A percentile compares a stretch with the other conserved stretches of the same genome.
phyloP scores from a whole-genome alignment of 2,329 filamentous ascomycete species.

The Lasiodiplodia theobromae region DNA sequence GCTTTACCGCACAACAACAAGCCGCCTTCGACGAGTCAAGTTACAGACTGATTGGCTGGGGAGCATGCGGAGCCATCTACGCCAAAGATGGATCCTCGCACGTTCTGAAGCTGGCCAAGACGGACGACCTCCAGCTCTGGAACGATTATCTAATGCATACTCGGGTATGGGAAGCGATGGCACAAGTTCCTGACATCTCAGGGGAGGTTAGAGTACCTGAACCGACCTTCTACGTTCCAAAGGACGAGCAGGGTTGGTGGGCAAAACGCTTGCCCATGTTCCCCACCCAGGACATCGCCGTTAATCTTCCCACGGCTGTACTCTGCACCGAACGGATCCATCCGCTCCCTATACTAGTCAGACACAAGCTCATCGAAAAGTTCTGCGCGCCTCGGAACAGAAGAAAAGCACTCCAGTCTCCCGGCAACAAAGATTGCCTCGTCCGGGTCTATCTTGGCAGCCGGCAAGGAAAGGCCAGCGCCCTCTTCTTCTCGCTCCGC shows the following conservation, averaged over 20 bases:
- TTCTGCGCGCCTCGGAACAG: neutral
- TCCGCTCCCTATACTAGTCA: neutral
- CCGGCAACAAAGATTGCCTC: conserved; percentile 54
- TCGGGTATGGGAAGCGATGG: conserved; percentile 8
- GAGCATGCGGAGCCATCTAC: conserved; percentile 30
- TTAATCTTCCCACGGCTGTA: neutral
- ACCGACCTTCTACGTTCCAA: neutral
- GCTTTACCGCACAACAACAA: neutral
- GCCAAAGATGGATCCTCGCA: conserved; percentile 2
- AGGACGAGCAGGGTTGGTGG: neutral
- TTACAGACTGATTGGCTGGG: conserved; percentile 26
- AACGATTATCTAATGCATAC: conserved; percentile 28
- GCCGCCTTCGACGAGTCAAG: neutral
- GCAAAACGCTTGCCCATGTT: neutral
- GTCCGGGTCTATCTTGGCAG: conserved; percentile 59
- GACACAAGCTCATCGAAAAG: neutral
- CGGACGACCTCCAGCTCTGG: conserved; percentile 29
- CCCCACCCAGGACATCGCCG: neutral
- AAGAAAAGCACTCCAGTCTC: neutral
- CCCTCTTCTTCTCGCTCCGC: conserved; percentile 51
- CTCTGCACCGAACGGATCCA: neutral
- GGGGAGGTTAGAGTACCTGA: neutral
- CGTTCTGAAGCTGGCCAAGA: conserved; percentile 28
- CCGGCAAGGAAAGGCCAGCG: conserved; percentile 33
- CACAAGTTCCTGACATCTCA: neutral